Conservation (phyloP, 2,329 filamentous ascomycete genomes). For the Beauveria pseudobassiana region DNA sequence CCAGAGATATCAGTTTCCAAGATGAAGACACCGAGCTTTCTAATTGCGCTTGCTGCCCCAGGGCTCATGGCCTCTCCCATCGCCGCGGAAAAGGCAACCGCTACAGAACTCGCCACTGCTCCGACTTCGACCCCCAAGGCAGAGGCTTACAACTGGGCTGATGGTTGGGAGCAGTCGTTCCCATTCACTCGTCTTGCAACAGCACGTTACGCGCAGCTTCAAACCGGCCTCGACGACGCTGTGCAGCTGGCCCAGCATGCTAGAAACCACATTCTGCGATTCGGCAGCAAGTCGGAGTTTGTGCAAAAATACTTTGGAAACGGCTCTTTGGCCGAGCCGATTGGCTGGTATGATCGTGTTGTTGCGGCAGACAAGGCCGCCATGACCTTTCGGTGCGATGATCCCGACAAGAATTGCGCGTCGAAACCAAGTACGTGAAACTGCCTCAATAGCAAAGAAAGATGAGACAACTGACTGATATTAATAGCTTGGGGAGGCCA, state of each 20-base stretch:
- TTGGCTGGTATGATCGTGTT: slow-evolving; percentile 57
- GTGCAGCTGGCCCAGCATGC: slow-evolving; percentile 52
- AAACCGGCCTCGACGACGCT: slow-evolving; percentile 50
- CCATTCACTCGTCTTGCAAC: slow-evolving; percentile 61
- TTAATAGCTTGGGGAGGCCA: slow-evolving; percentile 56
- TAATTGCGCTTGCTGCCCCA: not conserved
- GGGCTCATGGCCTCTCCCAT: not conserved
- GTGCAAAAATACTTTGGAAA: slow-evolving; percentile 62
- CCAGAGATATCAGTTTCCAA: not conserved
- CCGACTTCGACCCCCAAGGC: slow-evolving; percentile 16
- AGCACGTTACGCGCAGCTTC: slow-evolving; percentile 51
- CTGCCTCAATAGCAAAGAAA: not conserved
- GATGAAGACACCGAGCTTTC: not conserved
- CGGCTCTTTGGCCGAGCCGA: slow-evolving; percentile 45
- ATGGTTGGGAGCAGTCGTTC: slow-evolving; percentile 27
- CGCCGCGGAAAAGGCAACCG: slow-evolving; percentile 5
- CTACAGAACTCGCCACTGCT: slow-evolving; percentile 14
- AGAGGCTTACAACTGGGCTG: slow-evolving; percentile 25
- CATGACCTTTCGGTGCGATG: slow-evolving; percentile 60
- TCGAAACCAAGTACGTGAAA: slow-evolving; percentile 34
- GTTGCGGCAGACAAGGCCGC: slow-evolving; percentile 48
- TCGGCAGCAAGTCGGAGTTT: slow-evolving; percentile 49
- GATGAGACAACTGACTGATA: not conserved
- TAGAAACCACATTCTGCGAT: slow-evolving; percentile 52
- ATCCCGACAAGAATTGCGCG: slow-evolving; percentile 57